Evolutionary conservation across 106 monocot genomes (phyloP).

Genomic region (Dioscorea dumetorum): DNA sequence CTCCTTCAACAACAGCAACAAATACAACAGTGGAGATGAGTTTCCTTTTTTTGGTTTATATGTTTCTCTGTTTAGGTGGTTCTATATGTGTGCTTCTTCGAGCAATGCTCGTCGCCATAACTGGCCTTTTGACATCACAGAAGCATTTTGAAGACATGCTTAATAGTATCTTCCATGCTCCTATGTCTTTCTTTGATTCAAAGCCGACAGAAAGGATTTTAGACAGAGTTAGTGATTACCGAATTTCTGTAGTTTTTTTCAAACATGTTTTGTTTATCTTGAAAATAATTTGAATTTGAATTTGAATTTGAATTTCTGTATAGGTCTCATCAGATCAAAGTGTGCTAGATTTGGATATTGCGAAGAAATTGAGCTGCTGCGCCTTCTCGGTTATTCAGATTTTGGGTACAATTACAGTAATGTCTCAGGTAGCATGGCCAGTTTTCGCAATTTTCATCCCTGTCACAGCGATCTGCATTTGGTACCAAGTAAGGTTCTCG

Average conservation of each 20-base stretch:
- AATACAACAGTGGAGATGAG: conserved; percentile 27
- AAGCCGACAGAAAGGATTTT: conserved; percentile 82
- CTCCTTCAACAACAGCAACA: conserved; percentile 52
- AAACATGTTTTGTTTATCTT: too few relatives aligned
- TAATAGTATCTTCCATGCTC: conserved; percentile 53
- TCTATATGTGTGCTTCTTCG: conserved; percentile 54
- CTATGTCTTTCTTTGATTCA: conserved; percentile 86
- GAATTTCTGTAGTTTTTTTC: too few relatives aligned
- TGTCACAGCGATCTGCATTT: conserved; percentile 65
- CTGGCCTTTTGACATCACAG: conserved; percentile 16
- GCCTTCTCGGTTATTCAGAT: conserved; percentile 71
- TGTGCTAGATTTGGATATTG: too few relatives aligned
- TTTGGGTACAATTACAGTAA: conserved; percentile 76
- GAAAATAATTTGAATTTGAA: too few relatives aligned
- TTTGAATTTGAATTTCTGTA: too few relatives aligned
- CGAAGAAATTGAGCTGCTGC: conserved; percentile 56
- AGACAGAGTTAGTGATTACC: conserved; percentile 54
- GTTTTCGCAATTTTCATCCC: conserved; percentile 80
- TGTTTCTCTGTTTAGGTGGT: conserved; percentile 54
- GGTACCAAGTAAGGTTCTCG: conserved; percentile 66
- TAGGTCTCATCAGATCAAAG: too few relatives aligned
- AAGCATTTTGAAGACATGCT: conserved; percentile 72
- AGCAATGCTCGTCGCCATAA: conserved; percentile 37
- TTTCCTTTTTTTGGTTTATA: conserved; percentile 57
- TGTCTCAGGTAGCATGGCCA: conserved; percentile 94